These are phyloP conservation scores for Thyridium curvatum DNA, from an alignment of 2,329 filamentous ascomycete genomes.

Conservation along the genomic window DNA sequence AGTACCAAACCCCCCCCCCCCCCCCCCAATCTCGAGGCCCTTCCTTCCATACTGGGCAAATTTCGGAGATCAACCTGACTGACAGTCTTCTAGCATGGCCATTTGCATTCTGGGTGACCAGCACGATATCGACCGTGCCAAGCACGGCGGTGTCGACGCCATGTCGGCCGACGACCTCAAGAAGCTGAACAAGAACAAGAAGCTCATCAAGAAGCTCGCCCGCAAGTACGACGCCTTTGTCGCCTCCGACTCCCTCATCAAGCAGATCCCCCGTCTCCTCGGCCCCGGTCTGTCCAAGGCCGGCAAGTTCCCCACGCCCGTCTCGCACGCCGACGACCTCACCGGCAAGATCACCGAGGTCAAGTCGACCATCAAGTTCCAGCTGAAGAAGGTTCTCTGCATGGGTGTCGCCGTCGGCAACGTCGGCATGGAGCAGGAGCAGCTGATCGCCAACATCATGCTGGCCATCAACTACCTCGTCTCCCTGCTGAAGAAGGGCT, in stretches of 20 bases:
- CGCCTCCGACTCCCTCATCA: constrained; percentile 95
- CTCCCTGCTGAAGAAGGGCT: constrained; percentile 99
- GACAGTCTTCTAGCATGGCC: constrained; percentile 48
- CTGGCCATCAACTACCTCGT: constrained; percentile 99
- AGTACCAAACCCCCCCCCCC: too few species aligned
- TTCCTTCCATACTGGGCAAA: too few species aligned
- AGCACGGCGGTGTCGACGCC: constrained; percentile 93
- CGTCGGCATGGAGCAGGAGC: constrained; percentile 93
- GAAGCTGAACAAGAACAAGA: constrained; percentile 99
- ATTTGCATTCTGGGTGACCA: constrained; percentile 71
- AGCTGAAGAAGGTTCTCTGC: constrained; percentile 99
- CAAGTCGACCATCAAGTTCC: constrained; percentile 99
- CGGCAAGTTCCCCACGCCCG: constrained; percentile 98
- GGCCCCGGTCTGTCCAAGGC: constrained; percentile 98
- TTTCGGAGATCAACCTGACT: too few species aligned
- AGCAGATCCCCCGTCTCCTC: constrained; percentile 99
- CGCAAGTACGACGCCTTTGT: constrained; percentile 99
- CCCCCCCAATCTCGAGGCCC: too few species aligned
- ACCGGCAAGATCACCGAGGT: constrained; percentile 95
- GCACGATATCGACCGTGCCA: constrained; percentile 99
- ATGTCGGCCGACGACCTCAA: constrained; percentile 89
- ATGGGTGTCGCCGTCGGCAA: constrained; percentile 99
- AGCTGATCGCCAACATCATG: constrained; percentile 98
- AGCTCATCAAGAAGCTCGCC: constrained; percentile 99
- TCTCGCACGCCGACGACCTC: constrained; percentile 95